Percentiles rank a stretch among this genome's conserved stretches.
These are phyloP conservation scores for Fistulinella prunicolor DNA, from an alignment of 768 basidiomycete genomes.

Conservation along the genomic window DNA sequence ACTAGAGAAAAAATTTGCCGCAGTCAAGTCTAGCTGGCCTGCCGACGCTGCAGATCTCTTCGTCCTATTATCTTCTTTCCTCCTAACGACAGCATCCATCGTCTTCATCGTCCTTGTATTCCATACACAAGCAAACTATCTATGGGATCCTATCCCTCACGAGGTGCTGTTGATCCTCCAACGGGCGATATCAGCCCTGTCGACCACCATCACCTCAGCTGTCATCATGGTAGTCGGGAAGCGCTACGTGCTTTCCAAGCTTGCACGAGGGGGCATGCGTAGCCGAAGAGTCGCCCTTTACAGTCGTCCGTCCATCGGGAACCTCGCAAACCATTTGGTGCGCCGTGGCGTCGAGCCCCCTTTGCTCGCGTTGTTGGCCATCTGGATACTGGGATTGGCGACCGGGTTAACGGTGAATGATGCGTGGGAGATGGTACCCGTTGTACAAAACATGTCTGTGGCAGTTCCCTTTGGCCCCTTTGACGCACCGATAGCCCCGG, in stretches of 20 bases:
- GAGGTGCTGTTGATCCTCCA: too few species aligned
- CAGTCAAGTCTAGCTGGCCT: not conserved
- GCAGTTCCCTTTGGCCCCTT: not conserved
- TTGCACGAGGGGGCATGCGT: not conserved
- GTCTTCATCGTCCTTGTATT: not conserved
- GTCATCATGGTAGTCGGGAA: constrained; percentile 1
- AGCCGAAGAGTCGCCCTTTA: constrained; percentile 5
- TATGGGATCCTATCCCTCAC: not conserved
- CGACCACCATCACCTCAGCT: not conserved
- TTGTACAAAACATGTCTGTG: not conserved
- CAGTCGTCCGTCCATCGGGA: not conserved
- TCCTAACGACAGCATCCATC: not conserved
- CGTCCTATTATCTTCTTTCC: not conserved
- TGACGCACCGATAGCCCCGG: not conserved
- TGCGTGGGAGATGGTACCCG: not conserved
- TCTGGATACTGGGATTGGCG: constrained; percentile 1
- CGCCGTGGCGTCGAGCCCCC: not conserved
- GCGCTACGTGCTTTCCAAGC: constrained; percentile 2
- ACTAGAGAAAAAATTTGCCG: not conserved
- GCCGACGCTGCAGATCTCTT: constrained; percentile 1
- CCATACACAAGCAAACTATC: not conserved
- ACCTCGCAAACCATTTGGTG: not conserved
- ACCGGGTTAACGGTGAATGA: constrained; percentile 5
- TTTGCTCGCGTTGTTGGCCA: not conserved
- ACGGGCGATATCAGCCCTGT: not conserved